Evolutionary conservation across 2,329 filamentous ascomycete species (phyloP), one percentile per base, ranked within the genome.

Genomic region (Grosmannia serpens): DNA sequence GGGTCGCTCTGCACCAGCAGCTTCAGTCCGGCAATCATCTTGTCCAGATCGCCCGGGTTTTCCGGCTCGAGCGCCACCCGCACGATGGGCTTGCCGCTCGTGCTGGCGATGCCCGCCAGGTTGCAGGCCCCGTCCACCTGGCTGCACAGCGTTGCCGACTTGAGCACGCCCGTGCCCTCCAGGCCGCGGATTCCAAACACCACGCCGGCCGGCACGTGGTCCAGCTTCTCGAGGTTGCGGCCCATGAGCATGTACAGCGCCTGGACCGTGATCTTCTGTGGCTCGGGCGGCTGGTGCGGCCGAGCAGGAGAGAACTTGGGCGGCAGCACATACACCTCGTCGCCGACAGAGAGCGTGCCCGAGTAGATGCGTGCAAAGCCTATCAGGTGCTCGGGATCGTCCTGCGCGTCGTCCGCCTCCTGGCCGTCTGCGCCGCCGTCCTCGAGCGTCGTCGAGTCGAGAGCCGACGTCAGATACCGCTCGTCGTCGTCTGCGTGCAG

Each of bases 181-280:
- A 99, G 81, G 2, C 94, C 94, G 35, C 87, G 90, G 58, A 99
- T 94, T 27, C 94, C 94, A 68, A 99, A 97, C 5, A 99, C 88
- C 9, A 95, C 91, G 50, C 94, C 94, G 0, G 94, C 92, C 7
- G 92, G 92, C 0, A 97, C 92, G 0, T 87, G 87, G 20, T 83
- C 81, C 0, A 99, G 80, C 1, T 86, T 81, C 68, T 97, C 92
- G 5, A 99, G 76, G 60, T 87, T 87, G 60, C 92, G 82, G 33
- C 94, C 94, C 94, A 99, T 99, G 57, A 99, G 83, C 69, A 99
- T 85, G 71, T 99, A 99, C 2, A 99, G 77, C 2, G 89, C 89
- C 20, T 86, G 91, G 55, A 99, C 85, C 0, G 84, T 92, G 44
- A 95, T 85, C 68, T 91, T 91, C 64, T 88, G 81, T 0, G 91